Percentiles rank a stretch among this genome's conserved stretches.
phyloP scores from a whole-genome alignment of 2,329 filamentous ascomycete genomes.

The Parastagonospora nodorum region DNA sequence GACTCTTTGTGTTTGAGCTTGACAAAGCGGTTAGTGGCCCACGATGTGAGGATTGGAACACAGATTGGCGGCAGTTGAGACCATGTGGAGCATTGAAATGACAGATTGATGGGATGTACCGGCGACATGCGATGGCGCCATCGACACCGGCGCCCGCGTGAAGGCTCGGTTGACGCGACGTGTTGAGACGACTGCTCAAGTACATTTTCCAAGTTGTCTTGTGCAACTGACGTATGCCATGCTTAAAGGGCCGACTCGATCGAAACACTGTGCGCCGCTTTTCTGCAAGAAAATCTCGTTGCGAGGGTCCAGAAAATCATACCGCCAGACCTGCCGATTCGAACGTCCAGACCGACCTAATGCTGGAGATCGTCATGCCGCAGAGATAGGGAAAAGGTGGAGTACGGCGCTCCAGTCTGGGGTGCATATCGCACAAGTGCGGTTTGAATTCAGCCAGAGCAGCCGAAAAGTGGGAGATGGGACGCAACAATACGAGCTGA shows the following conservation, averaged over 20 bases:
- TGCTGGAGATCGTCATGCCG: conserved; percentile 18
- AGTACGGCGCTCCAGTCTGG: conserved; percentile 27
- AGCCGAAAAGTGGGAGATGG: conserved; percentile 2
- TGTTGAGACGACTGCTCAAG: not conserved
- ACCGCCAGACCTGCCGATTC: conserved; percentile 23
- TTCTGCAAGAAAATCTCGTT: conserved; percentile 5
- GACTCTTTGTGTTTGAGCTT: conserved; percentile 13
- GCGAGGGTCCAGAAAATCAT: conserved; percentile 8
- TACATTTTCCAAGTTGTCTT: conserved; percentile 1
- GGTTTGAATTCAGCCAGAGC: conserved; percentile 2
- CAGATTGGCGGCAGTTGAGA: conserved; percentile 22
- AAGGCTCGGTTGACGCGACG: conserved; percentile 3
- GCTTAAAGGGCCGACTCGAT: conserved; percentile 6
- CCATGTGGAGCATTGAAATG: conserved; percentile 10
- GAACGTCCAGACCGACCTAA: conserved; percentile 10
- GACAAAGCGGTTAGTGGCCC: conserved; percentile 9
- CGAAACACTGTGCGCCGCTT: not conserved
- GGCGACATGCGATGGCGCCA: conserved; percentile 3
- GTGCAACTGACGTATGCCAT: conserved; percentile 6
- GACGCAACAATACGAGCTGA: not conserved
- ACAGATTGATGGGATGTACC: conserved; percentile 11
- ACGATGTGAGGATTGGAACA: conserved; percentile 15
- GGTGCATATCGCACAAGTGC: conserved; percentile 23
- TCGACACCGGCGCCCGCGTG: not conserved
- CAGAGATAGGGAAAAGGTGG: conserved; percentile 21